A percentile compares a stretch with the other conserved stretches of the same genome.
Evolutionary conservation across 108 stramenopile genomes (phyloP).

Genomic region (Conticribra weissflogii): DNA sequence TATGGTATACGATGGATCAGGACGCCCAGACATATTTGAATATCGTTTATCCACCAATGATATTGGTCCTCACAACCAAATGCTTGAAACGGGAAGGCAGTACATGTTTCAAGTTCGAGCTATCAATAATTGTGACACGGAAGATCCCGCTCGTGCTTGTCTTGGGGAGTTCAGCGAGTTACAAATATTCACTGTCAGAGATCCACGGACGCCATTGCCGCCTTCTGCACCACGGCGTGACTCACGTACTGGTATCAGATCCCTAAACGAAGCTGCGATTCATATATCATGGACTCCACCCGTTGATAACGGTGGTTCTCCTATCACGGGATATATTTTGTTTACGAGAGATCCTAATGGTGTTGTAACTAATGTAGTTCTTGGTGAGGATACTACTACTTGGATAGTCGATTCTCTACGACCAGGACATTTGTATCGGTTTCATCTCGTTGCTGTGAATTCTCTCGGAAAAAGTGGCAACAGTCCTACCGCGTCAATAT

Average conservation of each 20-base stretch:
- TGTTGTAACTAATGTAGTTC: constrained; percentile 19
- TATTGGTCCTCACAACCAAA: constrained; percentile 52
- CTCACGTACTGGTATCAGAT: constrained; percentile 38
- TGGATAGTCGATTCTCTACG: constrained; percentile 40
- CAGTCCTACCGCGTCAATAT: constrained; percentile 63
- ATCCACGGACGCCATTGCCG: constrained; percentile 62
- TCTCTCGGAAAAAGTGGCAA: constrained; percentile 58
- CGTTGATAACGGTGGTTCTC: constrained; percentile 84
- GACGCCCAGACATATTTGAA: constrained; percentile 47
- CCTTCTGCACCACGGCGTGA: constrained; percentile 71
- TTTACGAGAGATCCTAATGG: constrained; percentile 58
- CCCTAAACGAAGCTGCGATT: constrained; percentile 52
- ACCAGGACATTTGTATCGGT: constrained; percentile 75
- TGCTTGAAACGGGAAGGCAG: constrained; percentile 65
- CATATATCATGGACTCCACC: constrained; percentile 66
- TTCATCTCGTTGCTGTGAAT: constrained; percentile 79
- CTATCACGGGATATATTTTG: constrained; percentile 74
- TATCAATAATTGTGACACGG: constrained; percentile 73
- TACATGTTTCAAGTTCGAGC: constrained; percentile 87
- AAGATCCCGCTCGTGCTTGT: constrained; percentile 58
- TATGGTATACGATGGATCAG: constrained; percentile 82
- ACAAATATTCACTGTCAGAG: constrained; percentile 70
- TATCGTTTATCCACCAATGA: constrained; percentile 58
- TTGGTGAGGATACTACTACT: constrained; percentile 25
- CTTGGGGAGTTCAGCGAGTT: constrained; percentile 64